Conservation (phyloP, 495 filamentous ascomycete species). For the Echria macrotheca region DNA sequence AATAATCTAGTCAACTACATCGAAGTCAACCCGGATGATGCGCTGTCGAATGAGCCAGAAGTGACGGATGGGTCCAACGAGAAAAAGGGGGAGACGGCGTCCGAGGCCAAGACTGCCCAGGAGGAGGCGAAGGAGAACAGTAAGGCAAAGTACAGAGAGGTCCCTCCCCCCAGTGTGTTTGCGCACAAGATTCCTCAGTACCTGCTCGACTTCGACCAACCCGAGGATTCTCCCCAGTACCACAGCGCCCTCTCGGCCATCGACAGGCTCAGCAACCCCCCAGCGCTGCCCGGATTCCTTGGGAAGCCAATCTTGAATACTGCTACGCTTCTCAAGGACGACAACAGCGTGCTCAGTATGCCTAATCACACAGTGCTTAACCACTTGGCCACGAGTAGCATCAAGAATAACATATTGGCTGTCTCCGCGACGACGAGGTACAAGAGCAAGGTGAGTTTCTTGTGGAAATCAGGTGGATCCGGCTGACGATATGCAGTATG, state of each 20-base stretch:
- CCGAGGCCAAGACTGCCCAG: constrained; percentile 27
- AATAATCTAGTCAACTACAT: constrained; percentile 97
- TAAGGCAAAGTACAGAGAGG: constrained; percentile 34
- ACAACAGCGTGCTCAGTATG: constrained; percentile 91
- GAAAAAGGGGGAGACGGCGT: constrained; percentile 27
- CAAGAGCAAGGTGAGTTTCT: constrained; percentile 96
- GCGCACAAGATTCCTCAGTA: constrained; percentile 71
- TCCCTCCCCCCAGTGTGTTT: constrained; percentile 46
- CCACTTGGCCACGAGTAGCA: constrained; percentile 96
- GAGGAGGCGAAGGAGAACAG: constrained; percentile 37
- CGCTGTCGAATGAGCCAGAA: constrained; percentile 14
- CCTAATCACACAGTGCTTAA: constrained; percentile 97
- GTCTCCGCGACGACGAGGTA: constrained; percentile 96
- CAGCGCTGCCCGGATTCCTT: constrained; percentile 83
- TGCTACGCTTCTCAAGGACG: constrained; percentile 87
- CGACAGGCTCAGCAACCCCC: constrained; percentile 72
- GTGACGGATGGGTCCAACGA: constrained; percentile 6
- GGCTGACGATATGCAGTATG: constrained; percentile 66
- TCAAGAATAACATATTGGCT: constrained; percentile 92
- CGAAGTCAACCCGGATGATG: constrained; percentile 78
- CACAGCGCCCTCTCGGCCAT: constrained; percentile 62
- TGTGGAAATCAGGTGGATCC: not conserved
- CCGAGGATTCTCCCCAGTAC: constrained; percentile 68
- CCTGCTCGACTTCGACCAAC: constrained; percentile 75
- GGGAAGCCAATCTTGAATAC: constrained; percentile 93